These are phyloP conservation scores for Erysimum cheiri DNA, from an alignment of 441 rosid species.

Conservation along the genomic window DNA sequence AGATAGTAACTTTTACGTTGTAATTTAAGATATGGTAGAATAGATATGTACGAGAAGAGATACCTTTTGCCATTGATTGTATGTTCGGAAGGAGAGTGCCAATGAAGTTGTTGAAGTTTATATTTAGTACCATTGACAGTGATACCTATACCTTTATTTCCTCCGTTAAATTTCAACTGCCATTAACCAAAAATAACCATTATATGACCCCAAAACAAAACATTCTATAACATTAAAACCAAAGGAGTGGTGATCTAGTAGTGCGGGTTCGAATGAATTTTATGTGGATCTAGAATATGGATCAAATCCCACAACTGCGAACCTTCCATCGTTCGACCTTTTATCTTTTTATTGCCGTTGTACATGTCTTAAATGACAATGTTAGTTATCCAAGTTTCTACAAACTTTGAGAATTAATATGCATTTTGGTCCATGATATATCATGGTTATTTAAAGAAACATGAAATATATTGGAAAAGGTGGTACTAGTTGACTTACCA, in stretches of 20 bases:
- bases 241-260: not conserved
- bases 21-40: constrained; percentile 1
- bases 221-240: too few species aligned
- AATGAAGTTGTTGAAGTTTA: constrained; percentile 67
- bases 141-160: constrained; percentile 55
- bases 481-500: constrained; percentile 49
- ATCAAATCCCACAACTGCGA: too few species aligned
- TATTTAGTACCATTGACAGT: constrained; percentile 47
- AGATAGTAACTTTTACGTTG: not conserved
- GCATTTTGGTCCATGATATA: not conserved
- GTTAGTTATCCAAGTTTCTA: not conserved
- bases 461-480: not conserved
- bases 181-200: not conserved
- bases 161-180: constrained; percentile 61
- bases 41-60: constrained; percentile 1
- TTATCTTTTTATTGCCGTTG: too few species aligned
- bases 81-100: constrained; percentile 93
- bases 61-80: constrained; percentile 67
- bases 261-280: not conserved
- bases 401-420: not conserved
- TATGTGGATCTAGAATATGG: too few species aligned
- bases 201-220: not conserved
- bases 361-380: too few species aligned
- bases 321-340: too few species aligned
- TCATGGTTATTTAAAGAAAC: not conserved